A percentile compares a stretch with the other conserved stretches of the same genome.
These are phyloP conservation scores for Lojkania enalia DNA, from an alignment of 2,329 filamentous ascomycete species.

Conservation along the genomic window DNA sequence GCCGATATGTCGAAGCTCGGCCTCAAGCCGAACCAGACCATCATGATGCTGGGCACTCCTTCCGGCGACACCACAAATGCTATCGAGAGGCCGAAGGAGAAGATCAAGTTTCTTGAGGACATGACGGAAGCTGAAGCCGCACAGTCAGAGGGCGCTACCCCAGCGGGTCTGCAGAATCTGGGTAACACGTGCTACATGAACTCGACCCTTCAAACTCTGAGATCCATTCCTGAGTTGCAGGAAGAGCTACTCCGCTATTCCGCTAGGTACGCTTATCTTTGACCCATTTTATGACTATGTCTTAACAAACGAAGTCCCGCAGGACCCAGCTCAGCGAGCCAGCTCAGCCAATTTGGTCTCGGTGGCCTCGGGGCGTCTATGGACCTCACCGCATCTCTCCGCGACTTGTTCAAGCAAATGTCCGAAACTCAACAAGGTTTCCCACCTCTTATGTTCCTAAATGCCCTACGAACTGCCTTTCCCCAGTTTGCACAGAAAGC, in stretches of 20 bases:
- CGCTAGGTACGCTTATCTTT: constrained; percentile 32
- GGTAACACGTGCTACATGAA: constrained; percentile 99
- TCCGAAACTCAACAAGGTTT: constrained; percentile 85
- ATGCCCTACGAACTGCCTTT: constrained; percentile 74
- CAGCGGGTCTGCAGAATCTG: constrained; percentile 85
- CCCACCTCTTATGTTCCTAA: constrained; percentile 79
- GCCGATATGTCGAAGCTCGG: constrained; percentile 80
- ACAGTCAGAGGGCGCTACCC: constrained; percentile 78
- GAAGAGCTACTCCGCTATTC: constrained; percentile 70
- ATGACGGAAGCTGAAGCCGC: constrained; percentile 95
- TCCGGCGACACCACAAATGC: constrained; percentile 65
- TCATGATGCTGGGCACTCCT: constrained; percentile 97
- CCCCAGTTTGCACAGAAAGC: constrained; percentile 93
- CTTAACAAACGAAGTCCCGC: constrained; percentile 30
- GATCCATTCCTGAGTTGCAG: constrained; percentile 88
- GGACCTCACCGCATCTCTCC: constrained; percentile 76
- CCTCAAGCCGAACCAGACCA: constrained; percentile 80
- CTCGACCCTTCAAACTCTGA: constrained; percentile 90
- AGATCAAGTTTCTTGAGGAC: constrained; percentile 88
- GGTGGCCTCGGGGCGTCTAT: constrained; percentile 62
- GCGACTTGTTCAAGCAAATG: constrained; percentile 88
- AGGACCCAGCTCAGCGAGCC: constrained; percentile 37
- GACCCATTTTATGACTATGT: neutral
- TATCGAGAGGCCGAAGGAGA: constrained; percentile 73
- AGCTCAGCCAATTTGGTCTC: constrained; percentile 57